Percentiles rank a stretch among this genome's conserved stretches.
These are phyloP conservation scores for Backusella mclennaniae DNA, from an alignment of 192 early-diverging fungal species.

Conservation along the genomic window DNA sequence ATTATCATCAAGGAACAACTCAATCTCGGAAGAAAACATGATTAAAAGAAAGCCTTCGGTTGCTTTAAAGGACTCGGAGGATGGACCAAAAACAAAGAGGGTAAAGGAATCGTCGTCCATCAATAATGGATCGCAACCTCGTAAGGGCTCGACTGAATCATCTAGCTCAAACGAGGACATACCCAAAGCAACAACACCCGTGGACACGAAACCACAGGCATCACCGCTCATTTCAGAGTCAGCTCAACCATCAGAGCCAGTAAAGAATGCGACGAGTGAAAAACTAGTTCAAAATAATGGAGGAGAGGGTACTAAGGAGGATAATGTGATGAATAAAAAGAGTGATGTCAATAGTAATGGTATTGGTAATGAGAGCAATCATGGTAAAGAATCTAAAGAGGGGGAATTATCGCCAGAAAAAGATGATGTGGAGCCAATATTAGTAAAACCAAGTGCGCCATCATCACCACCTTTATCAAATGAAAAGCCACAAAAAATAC, in stretches of 20 bases:
- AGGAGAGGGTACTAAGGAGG: no score
- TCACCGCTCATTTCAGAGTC: not conserved
- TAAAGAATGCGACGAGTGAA: not conserved
- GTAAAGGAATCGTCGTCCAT: not conserved
- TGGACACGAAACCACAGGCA: not conserved
- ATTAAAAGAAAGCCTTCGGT: not conserved
- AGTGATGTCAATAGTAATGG: not conserved
- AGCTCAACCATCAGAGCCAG: not conserved
- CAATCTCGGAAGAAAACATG: slow-evolving; percentile 1
- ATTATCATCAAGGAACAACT: slow-evolving; percentile 9
- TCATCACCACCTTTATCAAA: not conserved
- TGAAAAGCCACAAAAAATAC: not conserved
- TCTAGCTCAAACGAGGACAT: not conserved
- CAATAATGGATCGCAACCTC: not conserved
- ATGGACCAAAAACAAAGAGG: not conserved
- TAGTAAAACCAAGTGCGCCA: not conserved
- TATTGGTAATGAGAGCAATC: not conserved
- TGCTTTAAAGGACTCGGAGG: not conserved
- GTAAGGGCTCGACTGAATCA: not conserved
- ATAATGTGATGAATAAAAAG: not conserved
- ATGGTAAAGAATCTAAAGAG: not conserved
- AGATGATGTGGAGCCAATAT: not conserved
- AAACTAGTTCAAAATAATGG: not conserved
- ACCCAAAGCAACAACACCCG: not conserved
- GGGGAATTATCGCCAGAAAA: not conserved